These are phyloP conservation scores for Ensete ventricosum DNA, from an alignment of 176 grass and related monocot genomes.

Conservation along the genomic window DNA sequence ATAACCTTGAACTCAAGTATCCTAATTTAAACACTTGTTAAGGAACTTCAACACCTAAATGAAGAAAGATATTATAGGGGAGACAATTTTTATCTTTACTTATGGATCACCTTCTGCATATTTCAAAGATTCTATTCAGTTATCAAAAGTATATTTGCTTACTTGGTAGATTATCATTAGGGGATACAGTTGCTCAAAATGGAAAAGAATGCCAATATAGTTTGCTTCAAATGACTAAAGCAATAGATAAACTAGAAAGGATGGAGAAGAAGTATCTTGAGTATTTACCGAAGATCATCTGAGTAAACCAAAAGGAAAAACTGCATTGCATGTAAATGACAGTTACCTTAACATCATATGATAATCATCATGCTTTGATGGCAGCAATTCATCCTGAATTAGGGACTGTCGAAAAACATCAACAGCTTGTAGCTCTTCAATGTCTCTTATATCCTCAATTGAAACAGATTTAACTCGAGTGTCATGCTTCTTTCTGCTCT, in stretches of 20 bases:
- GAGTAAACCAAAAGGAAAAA: constrained; percentile 4
- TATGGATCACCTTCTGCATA: too few species aligned
- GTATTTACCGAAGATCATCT: neutral
- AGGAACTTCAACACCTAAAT: too few species aligned
- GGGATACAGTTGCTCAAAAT: too few species aligned
- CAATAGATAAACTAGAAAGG: neutral
- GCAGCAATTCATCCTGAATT: constrained; percentile 53
- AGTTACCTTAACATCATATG: constrained; percentile 68
- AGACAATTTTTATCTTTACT: too few species aligned
- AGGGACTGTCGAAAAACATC: constrained; percentile 50
- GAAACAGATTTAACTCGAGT: constrained; percentile 23
- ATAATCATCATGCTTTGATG: constrained; percentile 65
- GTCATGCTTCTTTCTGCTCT: constrained; percentile 43
- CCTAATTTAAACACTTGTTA: too few species aligned
- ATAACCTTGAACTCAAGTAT: neutral
- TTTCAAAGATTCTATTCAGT: too few species aligned
- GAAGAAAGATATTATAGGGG: too few species aligned
- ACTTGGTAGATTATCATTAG: too few species aligned
- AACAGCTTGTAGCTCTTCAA: constrained; percentile 63
- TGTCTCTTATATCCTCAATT: constrained; percentile 66
- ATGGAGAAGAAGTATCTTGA: neutral
- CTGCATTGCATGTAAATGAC: neutral
- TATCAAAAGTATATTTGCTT: too few species aligned
- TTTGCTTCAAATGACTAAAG: too few species aligned
- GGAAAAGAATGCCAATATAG: too few species aligned